Base-by-base conservation (phyloP, 2,329 filamentous ascomycete species). In the Xylaria multiplex region DNA sequence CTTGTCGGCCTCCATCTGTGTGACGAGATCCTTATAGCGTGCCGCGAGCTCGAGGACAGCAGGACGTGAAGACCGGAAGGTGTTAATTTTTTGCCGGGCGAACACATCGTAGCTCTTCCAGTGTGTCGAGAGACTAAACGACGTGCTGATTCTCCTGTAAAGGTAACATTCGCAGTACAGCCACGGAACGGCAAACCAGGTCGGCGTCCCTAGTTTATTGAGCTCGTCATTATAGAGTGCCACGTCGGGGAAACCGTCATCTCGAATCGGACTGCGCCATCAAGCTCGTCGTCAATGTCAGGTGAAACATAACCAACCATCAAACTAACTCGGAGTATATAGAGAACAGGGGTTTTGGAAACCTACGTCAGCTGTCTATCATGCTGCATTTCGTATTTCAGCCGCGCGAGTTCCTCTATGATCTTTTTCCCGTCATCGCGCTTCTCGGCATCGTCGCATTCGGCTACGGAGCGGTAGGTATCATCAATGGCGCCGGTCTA, bases 361-460 rank as follows among this genome's bases (percentile, higher is more conserved):
- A 64, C 86, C 69, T 84, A 95, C 92, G 86, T 90, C 72, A 98
- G 80, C 69, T 87, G 83, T 49, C 93, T 88, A 79, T 97, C 90
- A 77, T 99, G 96, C 77, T 97, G 92, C 50, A 98, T 82, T 81
- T 98, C 95, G 80, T 98, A 97, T 81, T 99, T 99, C 74, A 99
- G 85, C 70, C 85, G 87, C 5, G 90, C 91, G 13, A 99, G 84
- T 71, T 91, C 86, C 76, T 91, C 88, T 48, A 97, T 86, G 66
- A 99, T 93, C 73, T 83, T 84, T 83, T 97, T 97, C 74, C 96
- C 96, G 79, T 98, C 96, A 27, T 86, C 86, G 40, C 84, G 80
- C 76, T 91, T 91, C 65, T 88, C 85, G 9, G 88, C 79, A 58
- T 93, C 88, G 42, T 86, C 83, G 59, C 83, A 82, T 64, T 83